Base-by-base conservation (phyloP, 2,329 filamentous ascomycete species). In the Parascedosporium putredinis region DNA sequence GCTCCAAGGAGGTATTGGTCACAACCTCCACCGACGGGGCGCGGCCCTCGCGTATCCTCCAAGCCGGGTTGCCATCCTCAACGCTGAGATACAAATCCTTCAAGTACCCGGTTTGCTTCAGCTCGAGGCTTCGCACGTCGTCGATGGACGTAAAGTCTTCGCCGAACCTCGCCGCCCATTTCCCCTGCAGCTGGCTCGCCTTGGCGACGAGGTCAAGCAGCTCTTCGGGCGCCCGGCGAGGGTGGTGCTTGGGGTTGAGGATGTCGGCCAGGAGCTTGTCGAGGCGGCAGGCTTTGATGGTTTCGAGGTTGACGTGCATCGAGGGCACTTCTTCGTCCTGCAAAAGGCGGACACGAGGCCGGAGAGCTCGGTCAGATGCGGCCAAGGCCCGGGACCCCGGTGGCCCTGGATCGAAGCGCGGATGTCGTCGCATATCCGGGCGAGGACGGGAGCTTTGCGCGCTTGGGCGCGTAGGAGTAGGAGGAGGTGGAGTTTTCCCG, bases 121-220 rank as follows among this genome's bases (percentile, higher is more conserved):
- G 58, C 2, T 59, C 54, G 4, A 55, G 55, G 33, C 65, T 65
- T n/a, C 73, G 62, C 8, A 62, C 59, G 45, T 73, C 63, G 50
- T 76, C 72, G 23, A 76, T 65, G 52, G 66, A 63, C 52, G 70
- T 67, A 50, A 70, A 74, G 5, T 62, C 56, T n/a, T 68, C 66
- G 34, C 64, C 61, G 54, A 74, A 75, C 4, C 73, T 63, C 6
- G 59, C 55, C 44, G 65, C 59, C 74, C 73, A 76, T 33, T 59
- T 53, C n/a, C 62, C 61, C 52, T 69, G 64, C 44, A 76, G 55
- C 33, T 56, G 60, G 51, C 67, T 64, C 10, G 66, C 71, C 31
- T 66, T 58, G 5, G 59, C 54, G 18, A 63, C 56, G 51, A 70
- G 64, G 22, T 62, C 58, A 16, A 61, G 59, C 51, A 66, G 64